Evolutionary conservation across 495 filamentous ascomycete genomes (phyloP).

Genomic region (Bacidia gigantensis): DNA sequence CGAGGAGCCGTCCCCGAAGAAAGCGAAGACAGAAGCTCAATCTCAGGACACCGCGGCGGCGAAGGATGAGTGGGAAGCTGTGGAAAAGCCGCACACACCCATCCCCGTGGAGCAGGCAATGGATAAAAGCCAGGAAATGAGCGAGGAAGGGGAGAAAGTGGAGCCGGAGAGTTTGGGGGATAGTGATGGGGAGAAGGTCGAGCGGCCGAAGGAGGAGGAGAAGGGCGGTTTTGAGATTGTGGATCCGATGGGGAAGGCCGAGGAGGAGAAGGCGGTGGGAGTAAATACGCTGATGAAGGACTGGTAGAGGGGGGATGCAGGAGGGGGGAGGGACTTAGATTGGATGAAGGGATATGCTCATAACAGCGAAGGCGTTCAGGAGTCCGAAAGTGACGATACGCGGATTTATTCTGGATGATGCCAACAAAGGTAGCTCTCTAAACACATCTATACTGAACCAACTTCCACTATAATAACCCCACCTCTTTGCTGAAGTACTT

Average conservation of each 20-base stretch:
- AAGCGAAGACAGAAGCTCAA: conserved; percentile 17
- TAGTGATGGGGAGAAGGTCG: conserved; percentile 11
- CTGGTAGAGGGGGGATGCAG: not conserved
- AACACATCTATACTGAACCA: no score
- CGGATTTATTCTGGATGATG: no score
- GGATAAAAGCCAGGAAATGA: conserved; percentile 2
- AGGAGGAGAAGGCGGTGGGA: not conserved
- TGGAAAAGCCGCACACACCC: conserved; percentile 23
- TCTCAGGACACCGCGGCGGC: not conserved
- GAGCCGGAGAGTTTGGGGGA: conserved; percentile 4
- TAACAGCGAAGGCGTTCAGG: not conserved
- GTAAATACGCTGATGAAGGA: not conserved
- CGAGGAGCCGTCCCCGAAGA: conserved; percentile 22
- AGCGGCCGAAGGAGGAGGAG: conserved; percentile 2
- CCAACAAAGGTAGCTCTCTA: not conserved
- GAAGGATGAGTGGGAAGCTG: conserved; percentile 30
- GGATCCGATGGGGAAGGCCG: not conserved
- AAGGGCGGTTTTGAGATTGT: not conserved
- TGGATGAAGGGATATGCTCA: no score
- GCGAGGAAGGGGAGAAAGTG: conserved; percentile 10
- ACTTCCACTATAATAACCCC: no score
- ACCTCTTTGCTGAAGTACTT: no score
- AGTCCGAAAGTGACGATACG: no score
- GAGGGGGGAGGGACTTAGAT: not conserved
- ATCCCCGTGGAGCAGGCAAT: not conserved